These are phyloP conservation scores for Tetracladium marchalianum DNA, from an alignment of 495 filamentous ascomycete genomes.

Conservation along the genomic window DNA sequence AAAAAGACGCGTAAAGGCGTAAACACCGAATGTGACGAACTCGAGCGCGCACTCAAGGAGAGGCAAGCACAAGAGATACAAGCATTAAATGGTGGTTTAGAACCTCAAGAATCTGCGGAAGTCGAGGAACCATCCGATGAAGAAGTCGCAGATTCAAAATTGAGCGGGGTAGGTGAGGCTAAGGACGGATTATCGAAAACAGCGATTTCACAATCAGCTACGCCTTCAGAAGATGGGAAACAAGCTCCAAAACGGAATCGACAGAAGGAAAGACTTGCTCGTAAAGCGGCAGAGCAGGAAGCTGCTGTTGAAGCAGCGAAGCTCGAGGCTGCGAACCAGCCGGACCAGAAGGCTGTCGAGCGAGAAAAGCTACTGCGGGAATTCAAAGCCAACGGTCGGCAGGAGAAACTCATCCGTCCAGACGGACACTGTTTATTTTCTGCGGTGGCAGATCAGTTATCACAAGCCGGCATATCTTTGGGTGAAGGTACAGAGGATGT, in stretches of 20 bases:
- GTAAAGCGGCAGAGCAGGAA: conserved; percentile 74
- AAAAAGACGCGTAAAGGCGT: conserved; percentile 93
- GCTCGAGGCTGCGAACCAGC: conserved; percentile 62
- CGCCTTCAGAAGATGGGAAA: conserved; percentile 17
- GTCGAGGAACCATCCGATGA: conserved; percentile 9
- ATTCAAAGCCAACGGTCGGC: conserved; percentile 51
- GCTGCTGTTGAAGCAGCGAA: conserved; percentile 56
- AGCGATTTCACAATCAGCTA: conserved; percentile 12
- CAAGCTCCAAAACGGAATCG: conserved; percentile 70
- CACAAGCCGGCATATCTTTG: conserved; percentile 29
- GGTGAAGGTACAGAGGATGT: conserved; percentile 14
- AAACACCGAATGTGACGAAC: conserved; percentile 69
- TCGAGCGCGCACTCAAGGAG: conserved; percentile 60
- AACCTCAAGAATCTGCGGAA: conserved; percentile 11
- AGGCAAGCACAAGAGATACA: conserved; percentile 57
- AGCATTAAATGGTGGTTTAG: conserved; percentile 35
- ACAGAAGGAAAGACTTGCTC: conserved; percentile 82
- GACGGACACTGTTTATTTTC: conserved; percentile 97
- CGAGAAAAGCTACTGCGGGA: conserved; percentile 53
- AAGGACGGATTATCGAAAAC: conserved; percentile 6
- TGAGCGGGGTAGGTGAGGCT: conserved; percentile 5
- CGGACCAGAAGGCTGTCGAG: conserved; percentile 66
- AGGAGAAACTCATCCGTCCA: conserved; percentile 70
- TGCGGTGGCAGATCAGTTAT: conserved; percentile 78
- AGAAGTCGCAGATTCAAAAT: conserved; percentile 2